Evolutionary conservation across 345 rosid genomes (phyloP).

Genomic region (rapeseed (Brassica napus)): Da-Ae NC_063437.1:19448501-19449000

Average conservation of each 20-base stretch:
- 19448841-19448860: slow-evolving; percentile 4
- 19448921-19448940: not conserved
- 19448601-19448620: not conserved
- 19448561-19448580: slow-evolving; percentile 62
- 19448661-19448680: slow-evolving; percentile 75
- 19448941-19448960: not conserved
- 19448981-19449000: slow-evolving; percentile 95
- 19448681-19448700: slow-evolving; percentile 79
- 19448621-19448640: slow-evolving; percentile 15
- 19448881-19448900: slow-evolving; percentile 96
- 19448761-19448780: slow-evolving; percentile 89
- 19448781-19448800: slow-evolving; percentile 78
- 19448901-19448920: slow-evolving; percentile 63
- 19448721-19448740: slow-evolving; percentile 61
- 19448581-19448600: not conserved
- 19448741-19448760: slow-evolving; percentile 93
- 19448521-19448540: slow-evolving; percentile 91
- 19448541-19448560: slow-evolving; percentile 94
- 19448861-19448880: slow-evolving; percentile 29
- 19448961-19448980: slow-evolving; percentile 41
- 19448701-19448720: slow-evolving; percentile 61
- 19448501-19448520: slow-evolving; percentile 34
- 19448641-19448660: slow-evolving; percentile 85
- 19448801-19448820: slow-evolving; percentile 39
- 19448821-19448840: not conserved